Base-by-base conservation (phyloP, 75 land plant species). In the Cunninghamia lanceolata region DNA sequence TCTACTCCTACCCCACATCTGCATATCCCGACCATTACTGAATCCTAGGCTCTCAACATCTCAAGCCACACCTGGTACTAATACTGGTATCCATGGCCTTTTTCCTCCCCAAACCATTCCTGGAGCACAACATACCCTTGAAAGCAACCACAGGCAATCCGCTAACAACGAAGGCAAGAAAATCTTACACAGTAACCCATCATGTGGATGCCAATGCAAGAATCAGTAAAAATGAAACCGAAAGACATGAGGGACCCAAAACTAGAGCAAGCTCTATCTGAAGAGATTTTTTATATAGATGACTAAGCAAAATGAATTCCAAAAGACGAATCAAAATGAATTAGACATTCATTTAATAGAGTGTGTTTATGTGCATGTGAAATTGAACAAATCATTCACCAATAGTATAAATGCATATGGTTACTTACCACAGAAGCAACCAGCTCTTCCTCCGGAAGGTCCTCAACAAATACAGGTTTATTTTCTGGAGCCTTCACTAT, bases 361-460 rank as follows among this genome's bases (percentile, higher is more conserved):
- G 17, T 40, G 2, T 35, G 38, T 3, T 7, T 21, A 6, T 77
- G 42, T 17, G 9, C 9, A 19, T 42, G 2, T 25, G 25, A 28
- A 28, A 25, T 11, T 40, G 75, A 34, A 73, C 14, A 80, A 45
- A 9, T n/a, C 82, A 80, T 43, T 45, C 82, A 25, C 28, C 52
- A 28, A 80, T 38, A 45, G 28, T n/a, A 13, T 21, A 71, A 84
- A n/a, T 80, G 32, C 52, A 80, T 45, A 80, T 80, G 45, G 32
- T 80, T 8, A 9, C 93, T 88, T 77, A 94, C 91, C 87, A 92
- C 82, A 47, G 93, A 83, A 38, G 90, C 88, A 35, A 87, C 96
- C 89, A 94, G 99, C 84, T 98, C 96, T 84, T 98, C 97, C 86
- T 96, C 99, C 43, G 99, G 99, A 46, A 98, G 92, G 90, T 98